phyloP scores from a whole-genome alignment of 1,284 basidiomycete genomes.

The Microbotryum lychnidis-dioicae region DNA sequence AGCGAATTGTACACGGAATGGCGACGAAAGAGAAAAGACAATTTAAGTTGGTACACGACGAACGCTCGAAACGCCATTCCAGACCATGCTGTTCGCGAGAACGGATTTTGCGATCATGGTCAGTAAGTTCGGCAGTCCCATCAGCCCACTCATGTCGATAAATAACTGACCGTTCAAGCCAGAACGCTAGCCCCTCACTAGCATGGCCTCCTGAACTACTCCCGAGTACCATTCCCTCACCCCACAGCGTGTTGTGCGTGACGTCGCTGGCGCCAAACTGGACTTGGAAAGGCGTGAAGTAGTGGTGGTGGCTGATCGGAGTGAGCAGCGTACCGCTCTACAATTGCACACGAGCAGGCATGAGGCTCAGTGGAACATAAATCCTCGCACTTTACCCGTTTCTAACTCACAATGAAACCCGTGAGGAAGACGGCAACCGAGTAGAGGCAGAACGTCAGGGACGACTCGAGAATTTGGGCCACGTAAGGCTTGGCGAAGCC shows the following conservation, averaged over 20 bases:
- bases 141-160: neutral
- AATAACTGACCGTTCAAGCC: slow-evolving; percentile 9
- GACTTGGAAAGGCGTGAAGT: slow-evolving; percentile 8
- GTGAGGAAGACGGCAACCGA: slow-evolving; percentile 22
- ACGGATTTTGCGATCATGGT: neutral
- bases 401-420: slow-evolving; percentile 23
- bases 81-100: slow-evolving; percentile 1
- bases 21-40: neutral
- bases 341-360: neutral
- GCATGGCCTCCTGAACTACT: neutral
- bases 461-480: slow-evolving; percentile 23
- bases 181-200: slow-evolving; percentile 4
- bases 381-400: too few relatives aligned
- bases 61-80: slow-evolving; percentile 23
- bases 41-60: slow-evolving; percentile 24
- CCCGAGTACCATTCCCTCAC: neutral
- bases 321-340: slow-evolving; percentile 3
- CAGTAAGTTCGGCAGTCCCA: neutral
- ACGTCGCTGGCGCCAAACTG: slow-evolving; percentile 10
- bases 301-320: slow-evolving; percentile 10
- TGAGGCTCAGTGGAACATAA: too few relatives aligned
- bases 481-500: slow-evolving; percentile 19
- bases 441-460: slow-evolving; percentile 26
- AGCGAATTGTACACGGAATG: neutral
- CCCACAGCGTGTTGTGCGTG: neutral